These are phyloP conservation scores for Penicillium maclennaniae DNA, from an alignment of 495 filamentous ascomycete genomes.

Conservation along the genomic window DNA sequence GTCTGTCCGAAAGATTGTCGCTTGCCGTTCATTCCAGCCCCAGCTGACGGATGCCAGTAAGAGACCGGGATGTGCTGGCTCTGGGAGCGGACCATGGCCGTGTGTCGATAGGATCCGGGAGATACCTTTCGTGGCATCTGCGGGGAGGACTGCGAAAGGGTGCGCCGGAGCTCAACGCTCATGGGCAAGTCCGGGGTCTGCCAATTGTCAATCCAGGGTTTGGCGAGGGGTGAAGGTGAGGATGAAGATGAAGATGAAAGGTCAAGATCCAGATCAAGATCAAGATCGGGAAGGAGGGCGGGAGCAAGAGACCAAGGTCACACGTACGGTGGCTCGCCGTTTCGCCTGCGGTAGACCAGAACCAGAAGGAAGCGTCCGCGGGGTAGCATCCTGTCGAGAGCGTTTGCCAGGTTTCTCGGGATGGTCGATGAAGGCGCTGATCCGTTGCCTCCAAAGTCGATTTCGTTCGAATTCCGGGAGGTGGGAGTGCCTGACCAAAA, in stretches of 20 bases:
- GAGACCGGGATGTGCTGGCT: slow-evolving; percentile 43
- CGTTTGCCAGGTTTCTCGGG: slow-evolving; percentile 42
- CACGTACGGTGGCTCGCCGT: slow-evolving; percentile 50
- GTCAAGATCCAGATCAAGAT: slow-evolving; percentile 14
- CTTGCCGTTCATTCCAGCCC: slow-evolving; percentile 20
- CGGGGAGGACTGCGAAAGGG: slow-evolving; percentile 32
- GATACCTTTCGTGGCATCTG: slow-evolving; percentile 24
- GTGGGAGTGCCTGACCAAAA: slow-evolving; percentile 44
- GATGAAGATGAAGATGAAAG: slow-evolving; percentile 24
- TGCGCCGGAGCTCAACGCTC: slow-evolving; percentile 32
- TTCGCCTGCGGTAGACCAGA: slow-evolving; percentile 43
- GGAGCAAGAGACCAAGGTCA: slow-evolving; percentile 45
- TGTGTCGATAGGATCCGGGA: slow-evolving; percentile 29
- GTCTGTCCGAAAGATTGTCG: slow-evolving; percentile 35
- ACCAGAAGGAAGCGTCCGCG: slow-evolving; percentile 40
- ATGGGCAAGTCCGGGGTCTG: slow-evolving; percentile 45
- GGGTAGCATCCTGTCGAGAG: slow-evolving; percentile 42
- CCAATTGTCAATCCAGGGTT: slow-evolving; percentile 46
- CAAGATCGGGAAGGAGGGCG: slow-evolving; percentile 21
- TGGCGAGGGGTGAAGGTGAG: slow-evolving; percentile 20
- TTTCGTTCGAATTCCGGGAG: slow-evolving; percentile 44
- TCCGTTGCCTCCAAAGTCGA: slow-evolving; percentile 40
- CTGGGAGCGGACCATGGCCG: slow-evolving; percentile 43
- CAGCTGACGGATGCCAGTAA: slow-evolving; percentile 27
- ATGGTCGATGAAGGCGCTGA: slow-evolving; percentile 36